Base-by-base conservation (phyloP, 352 stramenopile genomes). In the Stramenopiles sp. region DNA sequence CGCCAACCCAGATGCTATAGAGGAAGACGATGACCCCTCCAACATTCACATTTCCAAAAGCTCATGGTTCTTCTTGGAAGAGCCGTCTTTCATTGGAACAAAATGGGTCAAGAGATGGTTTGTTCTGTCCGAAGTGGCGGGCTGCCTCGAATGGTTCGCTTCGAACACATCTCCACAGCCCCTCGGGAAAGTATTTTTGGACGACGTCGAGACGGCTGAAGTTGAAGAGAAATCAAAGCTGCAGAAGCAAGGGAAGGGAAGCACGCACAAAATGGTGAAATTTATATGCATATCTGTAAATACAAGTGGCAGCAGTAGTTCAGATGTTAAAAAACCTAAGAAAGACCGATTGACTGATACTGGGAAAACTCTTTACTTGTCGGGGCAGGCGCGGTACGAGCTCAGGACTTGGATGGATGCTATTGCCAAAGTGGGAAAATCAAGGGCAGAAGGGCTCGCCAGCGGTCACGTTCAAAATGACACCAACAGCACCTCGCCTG, bases 261-360 rank as follows among this genome's bases (percentile, higher is more conserved):
- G 43, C 25, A 63, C 43, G 43, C 43, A 63, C 12, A 63, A 63
- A 63, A 63, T 63, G 43, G 43, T 63, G 25, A 63, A 63, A 63
- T 63, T 18, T 25, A 63, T 63, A 18, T 63, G 43, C 25, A 63
- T 63, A 25, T 12, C 43, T 18, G 43, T 63, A 25, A 63, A 63
- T 63, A 63, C 43, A 18, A 63, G 43, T 63, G 25, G 43, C 25
- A 63, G 43, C 43, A 18, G 12, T 18, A 18, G 12, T 63, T 12
- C 43, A 63, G 43, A 63, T 63, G 25, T 25, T 12, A 63, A 63
- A 25, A 63, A 63, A 63, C 12, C 12, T 63, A 63, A 63, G 25
- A 25, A 12, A 12, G 12, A 63, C 25, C 43, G 12, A 12, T 12
- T 18, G 25, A 12, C 12, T 12, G 25, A 18, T 12, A 63, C 43